Evolutionary conservation across 257 asterid genomes (phyloP), one percentile per base, ranked within the genome.

Genomic region (Cinchona pubescens): DNA sequence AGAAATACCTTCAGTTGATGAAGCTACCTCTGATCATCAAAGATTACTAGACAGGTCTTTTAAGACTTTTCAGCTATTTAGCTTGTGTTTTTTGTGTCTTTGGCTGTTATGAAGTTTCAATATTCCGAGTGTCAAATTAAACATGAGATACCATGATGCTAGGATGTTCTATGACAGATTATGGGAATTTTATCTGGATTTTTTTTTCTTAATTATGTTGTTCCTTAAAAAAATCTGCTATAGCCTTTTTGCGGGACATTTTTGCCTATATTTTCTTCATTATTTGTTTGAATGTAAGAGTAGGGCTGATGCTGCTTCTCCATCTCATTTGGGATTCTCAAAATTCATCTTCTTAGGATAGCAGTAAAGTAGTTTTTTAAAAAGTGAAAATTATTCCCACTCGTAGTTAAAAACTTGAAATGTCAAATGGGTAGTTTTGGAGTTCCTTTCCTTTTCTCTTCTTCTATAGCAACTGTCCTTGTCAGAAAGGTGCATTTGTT

Each of bases 1-100:
- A 75, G 94, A 91, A 74, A 88, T 93, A 85, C 96, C 98, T 70
- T 82, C 97, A 40, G 84, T 76, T 65, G 96, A 93, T 79, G 98
- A 91, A 81, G 98, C 91, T 81, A 85, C 87, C 37, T 84, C 97
- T 69, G 98, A 91, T 85, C 96, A 90, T 83, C 81, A 88, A 68
- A 82, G 97, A 84, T 88, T 93, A 78, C 80, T 82, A 73, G 82
- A 90, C 85, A 93, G 98, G 98, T 94, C 56, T 56, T 76, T 40
- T 72, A 49, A 40, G 69, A 65, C 76, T 62, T 43, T 38, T 76
- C 34, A 48, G 38, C 37, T 40, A n/a, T 46, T 32, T 29, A 38
- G 25, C 73, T 35, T 34, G 9, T 58, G 7, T 45, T 61, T 18
- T 42, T 5, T 34, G 37, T 70, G 21, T 27, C 67, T 51, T 4